Base-by-base conservation (phyloP, 2,329 filamentous ascomycete genomes). In the Lachnellula subtilissima region DNA sequence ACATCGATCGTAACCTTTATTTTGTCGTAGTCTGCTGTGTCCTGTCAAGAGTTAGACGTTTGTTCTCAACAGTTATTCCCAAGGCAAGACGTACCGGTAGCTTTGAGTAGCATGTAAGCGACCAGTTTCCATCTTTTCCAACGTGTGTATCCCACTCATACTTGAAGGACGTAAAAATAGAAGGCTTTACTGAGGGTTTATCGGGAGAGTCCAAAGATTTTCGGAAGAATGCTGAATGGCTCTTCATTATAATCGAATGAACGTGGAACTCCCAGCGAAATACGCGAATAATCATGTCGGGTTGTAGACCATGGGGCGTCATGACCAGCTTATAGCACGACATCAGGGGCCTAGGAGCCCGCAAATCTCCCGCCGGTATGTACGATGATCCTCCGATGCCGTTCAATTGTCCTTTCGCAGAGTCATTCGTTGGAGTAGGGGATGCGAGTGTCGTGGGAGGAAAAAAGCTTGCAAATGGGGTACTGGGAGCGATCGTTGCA, bases 181-280 rank as follows among this genome's bases (percentile, higher is more conserved):
- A 4, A 46, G 32, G 8, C 12, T 19, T 19, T 5, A 15, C 4
- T n/a, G 19, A 3, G 5, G 25, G 9, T 42, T 55, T 52, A 22
- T 56, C 49, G 5, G 50, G 45, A 7, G 54, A 50, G 14, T 55
- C 53, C 6, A 55, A 43, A 11, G 50, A 55, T 19, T 37, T 39
- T 9, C 28, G 36, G 39, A 55, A 55, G 4, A 55, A 43, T 17
- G n/a, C 47, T 9, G 32, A 43, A 47, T 28, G 49, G 23, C 25
- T 55, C 42, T 12, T 49, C 48, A 28, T 52, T 8, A 7, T 23
- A 9, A 32, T 12, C 7, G 43, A 22, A n/a, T 25, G 35, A 19
- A 37, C 17, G 40, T 22, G 48, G 9, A 37, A 50, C 19, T 45
- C 42, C n/a, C 19, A 23, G 6, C 42, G 42, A 22, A 45, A 23